Percentiles rank a stretch among this genome's conserved stretches.
Conservation (phyloP, 106 monocot species). For the Acanthochlamys bracteata region DNA sequence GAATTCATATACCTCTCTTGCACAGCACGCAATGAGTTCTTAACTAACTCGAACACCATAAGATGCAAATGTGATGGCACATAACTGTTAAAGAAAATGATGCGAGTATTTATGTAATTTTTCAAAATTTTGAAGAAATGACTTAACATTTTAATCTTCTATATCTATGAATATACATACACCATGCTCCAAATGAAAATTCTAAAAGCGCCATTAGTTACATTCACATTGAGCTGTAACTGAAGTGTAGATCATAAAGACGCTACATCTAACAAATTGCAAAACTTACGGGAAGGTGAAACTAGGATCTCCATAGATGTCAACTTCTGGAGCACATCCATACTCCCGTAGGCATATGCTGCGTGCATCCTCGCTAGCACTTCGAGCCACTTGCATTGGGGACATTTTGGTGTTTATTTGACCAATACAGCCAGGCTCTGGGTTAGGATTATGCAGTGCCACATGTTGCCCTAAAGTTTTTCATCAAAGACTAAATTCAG, state of each 20-base stretch:
- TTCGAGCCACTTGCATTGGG: conserved; percentile 55
- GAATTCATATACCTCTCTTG: conserved; percentile 87
- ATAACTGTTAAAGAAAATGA: conserved; percentile 42
- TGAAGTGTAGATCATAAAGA: too few relatives aligned
- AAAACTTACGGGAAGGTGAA: conserved; percentile 92
- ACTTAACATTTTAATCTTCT: too few relatives aligned
- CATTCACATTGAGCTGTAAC: too few relatives aligned
- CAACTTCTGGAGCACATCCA: conserved; percentile 76
- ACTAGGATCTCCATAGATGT: conserved; percentile 83
- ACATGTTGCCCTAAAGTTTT: conserved; percentile 83
- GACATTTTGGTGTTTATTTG: conserved; percentile 86
- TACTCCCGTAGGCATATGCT: conserved; percentile 74
- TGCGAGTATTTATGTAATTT: neutral
- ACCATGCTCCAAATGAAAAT: too few relatives aligned
- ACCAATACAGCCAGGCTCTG: conserved; percentile 71
- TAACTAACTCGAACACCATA: conserved; percentile 96
- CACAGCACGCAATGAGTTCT: conserved; percentile 95
- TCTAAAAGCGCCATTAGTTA: too few relatives aligned
- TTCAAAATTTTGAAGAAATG: neutral
- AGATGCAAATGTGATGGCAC: conserved; percentile 93
- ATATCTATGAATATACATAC: too few relatives aligned
- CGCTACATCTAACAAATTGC: too few relatives aligned
- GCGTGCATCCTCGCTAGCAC: conserved; percentile 90
- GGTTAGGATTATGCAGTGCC: conserved; percentile 77
- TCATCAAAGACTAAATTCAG: neutral